Percentiles rank a stretch among this genome's conserved stretches.
These are phyloP conservation scores for Medicago arabica DNA, from an alignment of 306 rosid genomes.

Conservation along the genomic window DNA sequence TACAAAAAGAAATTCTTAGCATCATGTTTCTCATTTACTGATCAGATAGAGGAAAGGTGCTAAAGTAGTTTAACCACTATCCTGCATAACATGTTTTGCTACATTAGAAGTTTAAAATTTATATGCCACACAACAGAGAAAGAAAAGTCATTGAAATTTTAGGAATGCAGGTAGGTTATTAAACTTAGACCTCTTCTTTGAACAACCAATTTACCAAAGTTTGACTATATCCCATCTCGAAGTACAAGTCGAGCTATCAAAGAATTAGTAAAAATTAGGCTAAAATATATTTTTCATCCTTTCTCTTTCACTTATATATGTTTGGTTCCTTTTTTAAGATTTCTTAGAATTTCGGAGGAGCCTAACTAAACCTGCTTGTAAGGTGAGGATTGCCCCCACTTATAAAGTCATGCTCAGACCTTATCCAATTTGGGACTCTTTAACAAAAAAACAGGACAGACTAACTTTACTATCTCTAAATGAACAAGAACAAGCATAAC, in stretches of 20 bases:
- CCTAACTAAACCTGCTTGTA: too few species aligned
- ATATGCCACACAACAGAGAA: too few species aligned
- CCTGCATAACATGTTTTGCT: neutral
- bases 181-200: neutral
- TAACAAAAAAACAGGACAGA: neutral
- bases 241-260: neutral
- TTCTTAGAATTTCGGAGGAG: too few species aligned
- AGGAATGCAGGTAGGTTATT: neutral
- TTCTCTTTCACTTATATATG: too few species aligned
- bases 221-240: neutral
- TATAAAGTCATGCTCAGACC: too few species aligned
- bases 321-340: too few species aligned
- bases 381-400: too few species aligned
- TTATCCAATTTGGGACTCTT: too few species aligned
- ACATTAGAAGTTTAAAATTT: neutral
- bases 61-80: neutral
- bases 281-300: too few species aligned
- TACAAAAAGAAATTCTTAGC: neutral
- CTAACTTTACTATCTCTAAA: neutral
- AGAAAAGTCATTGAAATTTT: neutral
- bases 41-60: neutral
- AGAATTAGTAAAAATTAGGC: neutral
- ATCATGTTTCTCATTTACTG: neutral
- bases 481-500: neutral
- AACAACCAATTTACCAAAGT: neutral